Conservation (phyloP, 257 asterid species). For the Datura wrightii region DNA sequence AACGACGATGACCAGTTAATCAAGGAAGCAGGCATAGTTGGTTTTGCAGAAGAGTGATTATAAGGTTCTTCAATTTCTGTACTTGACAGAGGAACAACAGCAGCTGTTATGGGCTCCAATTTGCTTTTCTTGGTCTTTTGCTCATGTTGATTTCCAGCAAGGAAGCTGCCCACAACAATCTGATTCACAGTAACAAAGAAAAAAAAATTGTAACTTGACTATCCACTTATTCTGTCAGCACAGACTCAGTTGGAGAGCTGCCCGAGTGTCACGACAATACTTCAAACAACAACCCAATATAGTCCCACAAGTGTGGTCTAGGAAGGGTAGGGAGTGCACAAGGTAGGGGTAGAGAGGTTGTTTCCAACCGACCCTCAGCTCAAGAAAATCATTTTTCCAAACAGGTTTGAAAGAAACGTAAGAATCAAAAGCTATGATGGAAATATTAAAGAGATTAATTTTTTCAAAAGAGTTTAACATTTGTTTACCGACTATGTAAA, state of each 20-base stretch:
- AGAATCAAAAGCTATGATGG: too few species aligned
- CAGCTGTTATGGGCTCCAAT: conserved; percentile 49
- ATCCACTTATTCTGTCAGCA: too few species aligned
- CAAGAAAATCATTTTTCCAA: too few species aligned
- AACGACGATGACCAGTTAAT: conserved; percentile 70
- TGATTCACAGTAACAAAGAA: conserved; percentile 32
- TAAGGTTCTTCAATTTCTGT: conserved; percentile 53
- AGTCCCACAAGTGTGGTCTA: too few species aligned
- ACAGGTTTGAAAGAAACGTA: too few species aligned
- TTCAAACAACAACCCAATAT: too few species aligned
- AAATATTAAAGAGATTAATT: neutral
- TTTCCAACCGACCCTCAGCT: too few species aligned
- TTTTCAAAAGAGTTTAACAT: neutral
- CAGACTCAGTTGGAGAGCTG: too few species aligned
- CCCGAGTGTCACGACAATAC: neutral
- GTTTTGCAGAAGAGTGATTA: conserved; percentile 32
- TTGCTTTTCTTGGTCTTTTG: conserved; percentile 73
- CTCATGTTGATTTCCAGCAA: conserved; percentile 75
- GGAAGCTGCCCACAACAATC: conserved; percentile 93
- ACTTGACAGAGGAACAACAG: conserved; percentile 59
- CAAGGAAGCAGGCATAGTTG: conserved; percentile 38
- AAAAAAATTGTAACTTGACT: neutral
- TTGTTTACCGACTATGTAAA: neutral
- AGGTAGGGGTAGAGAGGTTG: too few species aligned
- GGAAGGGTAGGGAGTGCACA: too few species aligned